Conservation (phyloP, 805 yeast genomes). For the Spathaspora girioi region DNA sequence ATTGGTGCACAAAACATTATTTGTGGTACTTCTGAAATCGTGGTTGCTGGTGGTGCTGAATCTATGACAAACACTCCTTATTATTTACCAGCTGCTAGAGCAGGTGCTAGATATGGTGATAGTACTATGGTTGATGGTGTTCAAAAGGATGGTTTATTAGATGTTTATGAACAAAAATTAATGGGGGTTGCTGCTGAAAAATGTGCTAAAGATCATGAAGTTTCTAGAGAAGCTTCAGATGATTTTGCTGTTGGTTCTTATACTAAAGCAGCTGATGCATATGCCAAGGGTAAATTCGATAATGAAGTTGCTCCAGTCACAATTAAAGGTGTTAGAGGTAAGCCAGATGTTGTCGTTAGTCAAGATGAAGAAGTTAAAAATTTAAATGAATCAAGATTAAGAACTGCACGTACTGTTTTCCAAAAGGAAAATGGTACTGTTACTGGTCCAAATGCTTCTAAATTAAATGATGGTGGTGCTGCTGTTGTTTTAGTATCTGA, state of each 20-base stretch:
- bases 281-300: conserved; percentile 74
- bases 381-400: conserved; percentile 72
- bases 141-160: conserved; percentile 88
- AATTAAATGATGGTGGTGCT: conserved; percentile 97
- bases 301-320: conserved; percentile 84
- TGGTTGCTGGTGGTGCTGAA: conserved; percentile 97
- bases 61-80: conserved; percentile 96
- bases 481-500: conserved; percentile 88
- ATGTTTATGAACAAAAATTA: conserved; percentile 81
- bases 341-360: conserved; percentile 70
- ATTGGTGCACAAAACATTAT: conserved; percentile 86
- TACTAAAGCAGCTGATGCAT: conserved; percentile 81
- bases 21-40: conserved; percentile 87
- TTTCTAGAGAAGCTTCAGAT: conserved; percentile 87
- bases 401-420: conserved; percentile 90
- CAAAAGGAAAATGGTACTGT: conserved; percentile 92
- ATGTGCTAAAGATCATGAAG: conserved; percentile 77
- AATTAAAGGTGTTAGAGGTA: conserved; percentile 83
- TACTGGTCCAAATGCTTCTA: conserved; percentile 96
- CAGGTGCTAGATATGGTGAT: conserved; percentile 90
- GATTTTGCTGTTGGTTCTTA: conserved; percentile 82
- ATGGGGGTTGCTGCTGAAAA: conserved; percentile 99
- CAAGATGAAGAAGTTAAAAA: conserved; percentile 83
- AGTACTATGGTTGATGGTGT: conserved; percentile 78
- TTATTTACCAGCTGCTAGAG: conserved; percentile 80